A percentile compares a stretch with the other conserved stretches of the same genome.
These are phyloP conservation scores for Sugiyamaella pinicola DNA, from an alignment of 1,139 yeast genomes.

Conservation along the genomic window DNA sequence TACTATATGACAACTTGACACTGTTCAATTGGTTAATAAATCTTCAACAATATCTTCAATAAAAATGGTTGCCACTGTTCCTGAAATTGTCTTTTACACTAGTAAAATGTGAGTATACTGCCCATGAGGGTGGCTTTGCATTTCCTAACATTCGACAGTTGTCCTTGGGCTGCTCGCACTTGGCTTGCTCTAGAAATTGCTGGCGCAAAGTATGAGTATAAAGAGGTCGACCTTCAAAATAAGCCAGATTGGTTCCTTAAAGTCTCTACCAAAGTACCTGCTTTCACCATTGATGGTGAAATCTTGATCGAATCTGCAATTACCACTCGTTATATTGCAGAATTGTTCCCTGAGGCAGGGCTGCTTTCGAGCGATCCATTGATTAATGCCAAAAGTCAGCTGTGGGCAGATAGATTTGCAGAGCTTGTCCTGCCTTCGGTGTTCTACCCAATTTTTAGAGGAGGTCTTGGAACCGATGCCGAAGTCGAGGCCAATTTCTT, in stretches of 20 bases:
- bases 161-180: slow-evolving; percentile 39
- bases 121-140: too few species aligned
- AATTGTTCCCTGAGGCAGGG: slow-evolving; percentile 31
- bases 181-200: slow-evolving; percentile 35
- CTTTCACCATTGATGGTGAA: slow-evolving; percentile 32
- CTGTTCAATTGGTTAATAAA: background rate
- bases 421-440: slow-evolving; percentile 23
- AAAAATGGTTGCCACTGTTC: slow-evolving; percentile 8
- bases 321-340: slow-evolving; percentile 33
- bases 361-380: slow-evolving; percentile 31
- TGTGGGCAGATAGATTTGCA: slow-evolving; percentile 33
- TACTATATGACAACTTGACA: background rate
- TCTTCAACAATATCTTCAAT: background rate
- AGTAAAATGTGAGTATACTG: slow-evolving; percentile 3
- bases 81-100: slow-evolving; percentile 4
- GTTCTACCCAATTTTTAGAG: slow-evolving; percentile 18
- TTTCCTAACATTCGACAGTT: slow-evolving; percentile 16
- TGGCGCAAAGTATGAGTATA: slow-evolving; percentile 33
- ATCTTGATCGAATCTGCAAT: slow-evolving; percentile 32
- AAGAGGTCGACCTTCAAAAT: slow-evolving; percentile 34
- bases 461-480: slow-evolving; percentile 5
- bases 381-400: slow-evolving; percentile 30
- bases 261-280: slow-evolving; percentile 37
- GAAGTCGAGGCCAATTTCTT: slow-evolving; percentile 22
- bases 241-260: slow-evolving; percentile 37